Evolutionary conservation across 2,329 filamentous ascomycete genomes (phyloP), one percentile per base, ranked within the genome.

Genomic region (Tricladium varicosporioides): DNA sequence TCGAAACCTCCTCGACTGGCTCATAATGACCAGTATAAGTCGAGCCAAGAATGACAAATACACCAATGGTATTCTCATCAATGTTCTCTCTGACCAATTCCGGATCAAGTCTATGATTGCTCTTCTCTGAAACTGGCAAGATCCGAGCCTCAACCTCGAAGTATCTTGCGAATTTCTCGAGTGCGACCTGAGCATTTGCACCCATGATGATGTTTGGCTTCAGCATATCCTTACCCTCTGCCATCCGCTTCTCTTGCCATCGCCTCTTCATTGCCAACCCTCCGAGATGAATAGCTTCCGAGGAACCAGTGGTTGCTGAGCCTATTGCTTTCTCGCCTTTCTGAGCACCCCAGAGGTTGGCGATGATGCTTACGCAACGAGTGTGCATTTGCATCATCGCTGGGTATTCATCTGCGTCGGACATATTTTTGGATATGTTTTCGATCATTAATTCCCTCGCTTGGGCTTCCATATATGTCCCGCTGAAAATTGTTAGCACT

Each of bases 21-120:
- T 90, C 87, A 60, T 86, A 90, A 66, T 90, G 85, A 0, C 87
- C 87, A 0, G 87, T 91, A 63, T 90, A 91, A 0, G 87, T 91
- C 51, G 80, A 85, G 2, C 87, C 87, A 5, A 91, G 67, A 53
- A 90, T 90, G 0, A 87, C 84, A 65, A 88, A 90, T 0, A 91
- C 75, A n/a, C 87, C 87, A 63, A 91, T 89, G 0, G 87, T 91
- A 63, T 90, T 90, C 71, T 90, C 87, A 60, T 91, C 86, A 33
- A 90, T 79, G 60, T 87, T 86, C 64, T 89, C 69, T 65, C 80
- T 82, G 1, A 89, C 83, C 22, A 85, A 71, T 3, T 82, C 76
- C 0, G 86, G 82, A 62, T 90, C 85, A 7, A 90, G 76, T 32
- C 84, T 75, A 67, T 78, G 87, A 5, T 79, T 75, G 56, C 82